These are phyloP conservation scores for Tolypocladium nubicola DNA, from an alignment of 2,329 filamentous ascomycete species.

Conservation along the genomic window DNA sequence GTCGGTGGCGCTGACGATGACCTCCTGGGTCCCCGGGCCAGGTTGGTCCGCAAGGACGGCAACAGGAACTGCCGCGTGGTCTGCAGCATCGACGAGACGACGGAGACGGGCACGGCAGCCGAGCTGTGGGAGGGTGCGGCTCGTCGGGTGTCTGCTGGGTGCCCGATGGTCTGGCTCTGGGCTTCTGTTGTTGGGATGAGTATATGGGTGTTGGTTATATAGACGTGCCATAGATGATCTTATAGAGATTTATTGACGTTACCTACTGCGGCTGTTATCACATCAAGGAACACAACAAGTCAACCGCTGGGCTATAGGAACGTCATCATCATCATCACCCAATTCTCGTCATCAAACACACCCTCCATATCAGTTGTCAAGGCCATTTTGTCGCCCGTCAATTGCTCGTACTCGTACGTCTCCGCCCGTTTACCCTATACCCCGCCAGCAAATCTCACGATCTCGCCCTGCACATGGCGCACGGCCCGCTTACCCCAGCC, in stretches of 20 bases:
- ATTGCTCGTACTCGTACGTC: background rate
- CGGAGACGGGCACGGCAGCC: constrained; percentile 11
- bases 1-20: background rate
- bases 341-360: background rate
- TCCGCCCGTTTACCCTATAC: background rate
- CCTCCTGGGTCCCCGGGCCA: too few species aligned
- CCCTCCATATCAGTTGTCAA: background rate
- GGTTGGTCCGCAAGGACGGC: too few species aligned
- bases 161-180: constrained; percentile 2
- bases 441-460: background rate
- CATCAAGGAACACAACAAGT: background rate
- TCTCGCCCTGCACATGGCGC: background rate
- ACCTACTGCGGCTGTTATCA: background rate
- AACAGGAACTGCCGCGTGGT: constrained; percentile 12
- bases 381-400: background rate
- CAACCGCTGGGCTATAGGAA: background rate
- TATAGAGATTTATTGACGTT: background rate
- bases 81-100: constrained; percentile 23
- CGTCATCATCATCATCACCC: background rate
- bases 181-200: background rate
- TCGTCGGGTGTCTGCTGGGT: constrained; percentile 1
- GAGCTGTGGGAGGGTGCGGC: constrained; percentile 15
- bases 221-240: background rate
- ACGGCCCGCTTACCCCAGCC: background rate
- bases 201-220: background rate